Evolutionary conservation across 2,329 filamentous ascomycete genomes (phyloP).

Genomic region (Sclerotinia trifoliorum): DNA sequence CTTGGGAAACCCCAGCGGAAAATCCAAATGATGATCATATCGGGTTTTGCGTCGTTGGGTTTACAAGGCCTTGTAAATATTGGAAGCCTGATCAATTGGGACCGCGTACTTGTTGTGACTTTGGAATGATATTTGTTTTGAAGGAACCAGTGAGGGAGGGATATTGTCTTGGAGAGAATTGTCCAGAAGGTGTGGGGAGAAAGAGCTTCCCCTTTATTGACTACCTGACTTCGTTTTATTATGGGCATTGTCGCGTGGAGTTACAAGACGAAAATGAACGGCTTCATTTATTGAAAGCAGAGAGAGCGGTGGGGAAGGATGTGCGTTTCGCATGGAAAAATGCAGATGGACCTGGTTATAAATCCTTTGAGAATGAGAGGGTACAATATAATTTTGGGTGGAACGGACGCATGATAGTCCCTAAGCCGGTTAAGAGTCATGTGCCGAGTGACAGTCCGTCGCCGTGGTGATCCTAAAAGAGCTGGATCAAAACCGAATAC

Average conservation of each 20-base stretch:
- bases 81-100: not conserved
- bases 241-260: not conserved
- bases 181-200: not conserved
- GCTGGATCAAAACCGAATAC: not conserved
- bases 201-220: not conserved
- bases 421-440: not conserved
- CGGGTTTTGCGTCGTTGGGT: not conserved
- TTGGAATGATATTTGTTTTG: not conserved
- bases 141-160: not conserved
- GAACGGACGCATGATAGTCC: not conserved
- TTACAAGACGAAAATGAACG: not conserved
- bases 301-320: not conserved
- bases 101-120: not conserved
- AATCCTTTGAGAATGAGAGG: not conserved
- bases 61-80: not conserved
- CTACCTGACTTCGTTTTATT: not conserved
- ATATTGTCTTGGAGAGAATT: slow-evolving; percentile 3
- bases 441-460: not conserved
- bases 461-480: not conserved
- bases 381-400: not conserved
- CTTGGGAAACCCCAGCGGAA: rapidly evolving
- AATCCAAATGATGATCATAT: not conserved
- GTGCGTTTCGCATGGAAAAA: not conserved
- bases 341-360: not conserved
- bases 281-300: not conserved